Evolutionary conservation across 495 filamentous ascomycete species (phyloP), one percentile per base, ranked within the genome.

Genomic region (Darksidea phi): DNA sequence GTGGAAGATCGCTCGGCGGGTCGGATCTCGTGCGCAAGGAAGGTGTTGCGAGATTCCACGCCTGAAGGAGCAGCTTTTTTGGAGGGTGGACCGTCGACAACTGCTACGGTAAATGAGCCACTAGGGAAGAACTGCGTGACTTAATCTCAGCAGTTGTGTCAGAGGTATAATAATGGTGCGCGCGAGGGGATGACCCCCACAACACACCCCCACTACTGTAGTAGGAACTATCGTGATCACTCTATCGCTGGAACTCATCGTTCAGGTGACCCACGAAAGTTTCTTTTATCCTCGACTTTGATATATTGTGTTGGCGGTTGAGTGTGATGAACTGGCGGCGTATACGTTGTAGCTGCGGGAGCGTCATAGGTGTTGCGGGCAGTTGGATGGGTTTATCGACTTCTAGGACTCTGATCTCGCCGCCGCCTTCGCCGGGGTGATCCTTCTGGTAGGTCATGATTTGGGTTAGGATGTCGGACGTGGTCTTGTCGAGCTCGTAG

Each of bases 281-380:
- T 73, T 82, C 83, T 60, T 79, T 74, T 57, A 91, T 81, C 73
- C 87, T 78, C 15, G 67, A 73, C 56, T 80, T 86, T 67, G 67
- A 80, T 67, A 77, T 77, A 37, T 71, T 70, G 54, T 83, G 77
- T 62, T 80, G 76, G 26, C 88, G 72, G 64, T 96, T 93, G 68
- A 97, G 69, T 38, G 80, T 79, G 57, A 95, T 91, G 78, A 91
- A 97, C 69, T 93, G 89, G 63, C 94, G 83, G 49, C 91, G 79
- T 61, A 95, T 67, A 54, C 94, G 75, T 75, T 97, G 94, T 71
- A 97, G 71, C 64, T 88, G 84, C 32, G 93, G 88, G 47, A 95
- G 66, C 0, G 84, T 70, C 65, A 70, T 62, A 2, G 76, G 68
- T 1, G 70, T 72, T n/a, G 75, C 68, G 2, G 78, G 75, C 38